These are phyloP conservation scores for Simmondsia chinensis DNA, from an alignment of 148 eudicot species.

Conservation along the genomic window DNA sequence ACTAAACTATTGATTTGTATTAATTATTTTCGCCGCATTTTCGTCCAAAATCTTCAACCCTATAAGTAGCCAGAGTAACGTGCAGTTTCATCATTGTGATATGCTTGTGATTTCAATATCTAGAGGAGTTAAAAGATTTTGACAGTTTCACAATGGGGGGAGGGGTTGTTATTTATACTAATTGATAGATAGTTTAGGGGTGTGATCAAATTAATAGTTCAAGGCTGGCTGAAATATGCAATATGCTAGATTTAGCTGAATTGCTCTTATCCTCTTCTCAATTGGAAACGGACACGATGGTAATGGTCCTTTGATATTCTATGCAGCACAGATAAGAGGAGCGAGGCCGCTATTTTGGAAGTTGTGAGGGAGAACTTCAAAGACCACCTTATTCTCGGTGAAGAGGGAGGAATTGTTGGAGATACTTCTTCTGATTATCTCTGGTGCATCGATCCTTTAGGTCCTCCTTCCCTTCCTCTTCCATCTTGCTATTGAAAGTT, in stretches of 20 bases:
- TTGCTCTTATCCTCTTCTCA: not conserved
- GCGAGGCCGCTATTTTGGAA: conserved; percentile 80
- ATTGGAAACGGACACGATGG: conserved; percentile 1
- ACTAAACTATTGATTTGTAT: too few species aligned
- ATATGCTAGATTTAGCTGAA: not conserved
- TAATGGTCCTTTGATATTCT: conserved; percentile 11
- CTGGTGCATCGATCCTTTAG: conserved; percentile 99
- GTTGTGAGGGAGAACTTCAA: conserved; percentile 63
- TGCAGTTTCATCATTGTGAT: too few species aligned
- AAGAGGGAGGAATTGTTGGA: conserved; percentile 96
- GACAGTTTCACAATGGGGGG: too few species aligned
- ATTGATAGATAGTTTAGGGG: too few species aligned
- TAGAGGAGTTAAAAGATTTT: too few species aligned
- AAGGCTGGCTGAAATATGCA: not conserved
- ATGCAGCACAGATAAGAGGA: conserved; percentile 95
- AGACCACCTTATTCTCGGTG: conserved; percentile 97
- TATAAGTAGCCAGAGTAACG: too few species aligned
- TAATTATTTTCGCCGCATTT: too few species aligned
- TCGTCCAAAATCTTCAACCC: too few species aligned
- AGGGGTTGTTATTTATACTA: too few species aligned
- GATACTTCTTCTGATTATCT: conserved; percentile 94
- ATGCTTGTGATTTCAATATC: too few species aligned
- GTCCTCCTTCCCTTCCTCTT: conserved; percentile 26
- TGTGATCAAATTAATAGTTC: too few species aligned
- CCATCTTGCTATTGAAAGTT: not conserved